Conservation (phyloP, 768 basidiomycete species). For the Tricholoma hemisulphureum region DNA sequence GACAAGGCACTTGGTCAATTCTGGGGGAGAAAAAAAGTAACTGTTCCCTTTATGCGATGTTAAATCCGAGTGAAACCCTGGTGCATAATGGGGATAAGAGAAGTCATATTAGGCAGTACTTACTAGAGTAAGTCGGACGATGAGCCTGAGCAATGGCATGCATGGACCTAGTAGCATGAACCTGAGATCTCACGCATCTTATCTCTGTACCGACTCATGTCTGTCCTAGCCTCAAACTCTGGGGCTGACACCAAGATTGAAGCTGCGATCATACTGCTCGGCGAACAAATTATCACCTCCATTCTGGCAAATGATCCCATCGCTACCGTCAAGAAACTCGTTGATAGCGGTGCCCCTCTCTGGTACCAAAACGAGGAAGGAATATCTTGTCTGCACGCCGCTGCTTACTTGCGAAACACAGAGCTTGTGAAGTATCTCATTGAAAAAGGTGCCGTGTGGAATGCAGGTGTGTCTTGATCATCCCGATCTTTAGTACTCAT, state of each 20-base stretch:
- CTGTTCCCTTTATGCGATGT: no score
- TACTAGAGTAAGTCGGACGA: no score
- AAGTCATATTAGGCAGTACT: no score
- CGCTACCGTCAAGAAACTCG: slow-evolving; percentile 44
- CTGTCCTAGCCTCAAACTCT: slow-evolving; percentile 2
- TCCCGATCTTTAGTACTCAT: neutral
- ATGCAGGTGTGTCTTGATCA: slow-evolving; percentile 54
- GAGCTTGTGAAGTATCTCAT: slow-evolving; percentile 68
- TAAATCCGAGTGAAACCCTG: no score
- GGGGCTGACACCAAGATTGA: slow-evolving; percentile 35
- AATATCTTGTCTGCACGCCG: slow-evolving; percentile 83
- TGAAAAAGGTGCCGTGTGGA: slow-evolving; percentile 88
- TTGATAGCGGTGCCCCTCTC: slow-evolving; percentile 70
- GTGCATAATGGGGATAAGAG: no score
- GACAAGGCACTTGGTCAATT: no score
- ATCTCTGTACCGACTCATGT: no score
- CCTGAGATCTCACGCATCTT: no score
- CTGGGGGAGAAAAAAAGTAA: no score
- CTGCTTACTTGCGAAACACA: slow-evolving; percentile 67
- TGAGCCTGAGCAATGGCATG: no score
- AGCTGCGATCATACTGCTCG: slow-evolving; percentile 50
- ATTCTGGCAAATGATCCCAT: slow-evolving; percentile 52
- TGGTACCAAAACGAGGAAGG: slow-evolving; percentile 92
- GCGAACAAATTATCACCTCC: slow-evolving; percentile 55
- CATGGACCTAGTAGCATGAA: no score